Percentiles rank a stretch among this genome's conserved stretches.
These are phyloP conservation scores for Kalaharituber pfeilii DNA, from an alignment of 2,329 filamentous ascomycete species.

Conservation along the genomic window DNA sequence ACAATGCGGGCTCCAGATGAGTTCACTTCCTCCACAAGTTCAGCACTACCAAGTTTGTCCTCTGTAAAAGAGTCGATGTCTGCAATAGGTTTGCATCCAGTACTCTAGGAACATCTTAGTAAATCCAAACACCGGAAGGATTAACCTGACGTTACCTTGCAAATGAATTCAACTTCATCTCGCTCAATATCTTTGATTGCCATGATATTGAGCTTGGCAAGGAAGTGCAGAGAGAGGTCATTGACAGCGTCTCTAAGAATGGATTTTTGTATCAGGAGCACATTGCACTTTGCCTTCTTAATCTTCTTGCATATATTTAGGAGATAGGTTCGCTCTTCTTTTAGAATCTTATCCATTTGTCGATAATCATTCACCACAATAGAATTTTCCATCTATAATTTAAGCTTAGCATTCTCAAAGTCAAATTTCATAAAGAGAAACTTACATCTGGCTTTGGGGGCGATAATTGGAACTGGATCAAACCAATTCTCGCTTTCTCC, in stretches of 20 bases:
- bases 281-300: conserved; percentile 99
- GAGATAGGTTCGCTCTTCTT: conserved; percentile 95
- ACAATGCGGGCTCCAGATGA: conserved; percentile 78
- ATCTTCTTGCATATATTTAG: conserved; percentile 99
- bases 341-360: conserved; percentile 99
- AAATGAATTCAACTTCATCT: conserved; percentile 97
- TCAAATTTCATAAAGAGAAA: conserved; percentile 13
- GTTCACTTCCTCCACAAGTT: conserved; percentile 83
- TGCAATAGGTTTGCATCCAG: conserved; percentile 95
- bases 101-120: conserved; percentile 36
- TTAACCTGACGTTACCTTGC: conserved; percentile 44
- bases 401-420: conserved; percentile 7
- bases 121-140: not conserved
- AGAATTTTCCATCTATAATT: conserved; percentile 81
- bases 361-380: conserved; percentile 98
- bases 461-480: conserved; percentile 97
- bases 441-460: conserved; percentile 88
- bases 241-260: conserved; percentile 96
- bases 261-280: conserved; percentile 94
- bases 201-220: conserved; percentile 90
- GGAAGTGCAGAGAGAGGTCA: conserved; percentile 90
- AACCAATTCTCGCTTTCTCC: conserved; percentile 90
- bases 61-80: conserved; percentile 98
- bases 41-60: conserved; percentile 88
- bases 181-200: conserved; percentile 96